These are phyloP conservation scores for Trypanosoma melophagium DNA, from an alignment of 208 protist species.

Conservation along the genomic window DNA sequence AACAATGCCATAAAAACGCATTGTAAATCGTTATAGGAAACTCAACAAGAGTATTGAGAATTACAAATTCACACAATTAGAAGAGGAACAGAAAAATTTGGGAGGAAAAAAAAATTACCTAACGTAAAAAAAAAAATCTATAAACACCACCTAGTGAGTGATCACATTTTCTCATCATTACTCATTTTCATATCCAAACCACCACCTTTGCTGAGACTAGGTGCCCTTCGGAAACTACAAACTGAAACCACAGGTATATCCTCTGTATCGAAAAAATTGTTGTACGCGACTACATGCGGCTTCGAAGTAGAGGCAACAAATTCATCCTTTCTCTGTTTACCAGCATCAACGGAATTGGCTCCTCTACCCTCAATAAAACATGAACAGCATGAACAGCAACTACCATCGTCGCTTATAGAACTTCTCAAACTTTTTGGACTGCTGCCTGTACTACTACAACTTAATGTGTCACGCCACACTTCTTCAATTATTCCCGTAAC, in stretches of 20 bases:
- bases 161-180: background rate
- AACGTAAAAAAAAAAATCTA: no score
- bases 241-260: conserved; percentile 55
- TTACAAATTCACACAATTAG: conserved; percentile 2
- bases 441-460: conserved; percentile 5
- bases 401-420: conserved; percentile 4
- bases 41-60: background rate
- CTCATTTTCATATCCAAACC: background rate
- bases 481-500: conserved; percentile 8
- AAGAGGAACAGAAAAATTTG: conserved; percentile 19
- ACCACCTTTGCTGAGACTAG: conserved; percentile 2
- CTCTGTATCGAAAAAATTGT: conserved; percentile 32
- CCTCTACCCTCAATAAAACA: background rate
- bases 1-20: no score
- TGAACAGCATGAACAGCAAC: conserved; percentile 18
- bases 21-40: no score
- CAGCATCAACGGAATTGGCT: background rate
- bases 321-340: background rate
- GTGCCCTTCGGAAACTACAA: conserved; percentile 34
- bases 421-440: background rate
- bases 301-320: background rate
- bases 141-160: background rate
- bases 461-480: background rate
- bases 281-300: conserved; percentile 11
- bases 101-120: conserved; percentile 2